Conservation (phyloP, 2,329 filamentous ascomycete genomes). For the Fusarium illudens region DNA sequence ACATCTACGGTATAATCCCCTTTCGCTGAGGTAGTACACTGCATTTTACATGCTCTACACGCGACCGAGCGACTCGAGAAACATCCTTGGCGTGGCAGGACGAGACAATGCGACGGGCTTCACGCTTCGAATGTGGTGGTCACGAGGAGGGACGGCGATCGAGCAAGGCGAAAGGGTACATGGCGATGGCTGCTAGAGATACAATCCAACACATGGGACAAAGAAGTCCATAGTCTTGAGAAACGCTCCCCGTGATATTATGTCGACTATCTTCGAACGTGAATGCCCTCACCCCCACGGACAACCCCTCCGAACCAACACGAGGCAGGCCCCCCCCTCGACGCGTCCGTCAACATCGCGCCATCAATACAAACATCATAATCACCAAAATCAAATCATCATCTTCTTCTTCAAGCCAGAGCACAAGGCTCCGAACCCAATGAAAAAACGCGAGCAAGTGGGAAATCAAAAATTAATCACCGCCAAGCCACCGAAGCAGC, state of each 20-base stretch:
- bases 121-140: not conserved
- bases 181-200: not conserved
- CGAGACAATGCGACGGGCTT: not conserved
- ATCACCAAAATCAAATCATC: not conserved
- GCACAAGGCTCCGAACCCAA: conserved; percentile 24
- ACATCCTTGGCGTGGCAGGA: fast-evolving
- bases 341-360: not conserved
- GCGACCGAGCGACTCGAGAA: not conserved
- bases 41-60: not conserved
- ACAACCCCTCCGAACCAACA: fast-evolving
- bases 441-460: conserved; percentile 29
- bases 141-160: not conserved
- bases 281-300: fast-evolving
- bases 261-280: not conserved
- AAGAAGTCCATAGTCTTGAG: not conserved
- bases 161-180: not conserved
- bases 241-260: not conserved
- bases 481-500: not conserved
- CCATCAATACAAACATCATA: not conserved
- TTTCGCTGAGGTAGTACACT: not conserved
- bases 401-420: conserved; percentile 34
- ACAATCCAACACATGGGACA: not conserved
- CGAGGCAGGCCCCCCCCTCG: not conserved
- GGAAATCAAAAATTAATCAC: conserved; percentile 28
- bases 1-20: not conserved